Percentiles rank a stretch among this genome's conserved stretches.
Conservation (phyloP, 345 rosid genomes). For the Corchorus capsularis region DNA sequence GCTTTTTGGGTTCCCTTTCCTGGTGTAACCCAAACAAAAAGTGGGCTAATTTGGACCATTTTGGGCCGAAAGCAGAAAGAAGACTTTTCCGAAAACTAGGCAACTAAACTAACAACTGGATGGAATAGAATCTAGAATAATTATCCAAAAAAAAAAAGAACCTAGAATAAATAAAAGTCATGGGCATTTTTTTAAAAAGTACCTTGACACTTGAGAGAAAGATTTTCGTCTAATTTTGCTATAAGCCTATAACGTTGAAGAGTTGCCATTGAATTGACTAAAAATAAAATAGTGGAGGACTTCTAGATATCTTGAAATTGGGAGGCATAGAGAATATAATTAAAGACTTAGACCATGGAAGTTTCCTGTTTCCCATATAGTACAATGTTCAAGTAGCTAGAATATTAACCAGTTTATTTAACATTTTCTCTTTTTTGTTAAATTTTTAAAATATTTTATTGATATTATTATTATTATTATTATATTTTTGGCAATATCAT, state of each 20-base stretch:
- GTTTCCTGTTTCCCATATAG: not conserved
- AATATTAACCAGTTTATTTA: not conserved
- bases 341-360: not conserved
- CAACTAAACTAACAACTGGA: too few species aligned
- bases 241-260: not conserved
- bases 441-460: too few species aligned
- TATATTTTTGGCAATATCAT: too few species aligned
- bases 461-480: too few species aligned
- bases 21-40: not conserved
- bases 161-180: not conserved
- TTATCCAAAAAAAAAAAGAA: too few species aligned
- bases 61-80: not conserved
- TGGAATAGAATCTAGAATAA: too few species aligned
- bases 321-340: not conserved
- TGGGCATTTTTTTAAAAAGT: not conserved
- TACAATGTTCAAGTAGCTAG: too few species aligned
- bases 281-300: not conserved
- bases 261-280: conserved; percentile 3
- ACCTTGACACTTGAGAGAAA: not conserved
- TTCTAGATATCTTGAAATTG: conserved; percentile 4
- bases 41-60: not conserved
- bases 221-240: not conserved
- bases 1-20: not conserved
- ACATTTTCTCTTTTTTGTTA: too few species aligned
- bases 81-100: too few species aligned